These are phyloP conservation scores for Misopates orontium DNA, from an alignment of 257 asterid species.

Conservation along the genomic window DNA sequence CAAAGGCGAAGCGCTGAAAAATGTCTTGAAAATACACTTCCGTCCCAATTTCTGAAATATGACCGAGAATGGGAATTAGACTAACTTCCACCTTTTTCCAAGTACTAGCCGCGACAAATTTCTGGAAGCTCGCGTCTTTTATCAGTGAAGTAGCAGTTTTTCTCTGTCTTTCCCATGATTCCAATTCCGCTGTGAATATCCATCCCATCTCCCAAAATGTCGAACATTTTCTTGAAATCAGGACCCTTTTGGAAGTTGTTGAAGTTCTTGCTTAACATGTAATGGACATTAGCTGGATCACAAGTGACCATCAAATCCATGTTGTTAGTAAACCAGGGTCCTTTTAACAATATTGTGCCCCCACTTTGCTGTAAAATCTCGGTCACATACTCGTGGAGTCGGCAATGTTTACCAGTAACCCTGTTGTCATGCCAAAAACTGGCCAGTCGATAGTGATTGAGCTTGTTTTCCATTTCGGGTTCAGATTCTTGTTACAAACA, in stretches of 20 bases:
- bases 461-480: neutral
- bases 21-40: slow-evolving; percentile 40
- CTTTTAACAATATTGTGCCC: slow-evolving; percentile 32
- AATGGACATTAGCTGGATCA: slow-evolving; percentile 42
- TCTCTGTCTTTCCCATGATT: slow-evolving; percentile 42
- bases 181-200: slow-evolving; percentile 37
- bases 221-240: slow-evolving; percentile 35
- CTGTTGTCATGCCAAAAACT: slow-evolving; percentile 36
- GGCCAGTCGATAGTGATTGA: slow-evolving; percentile 35
- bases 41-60: slow-evolving; percentile 8
- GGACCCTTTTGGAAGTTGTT: slow-evolving; percentile 38
- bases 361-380: slow-evolving; percentile 9
- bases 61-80: slow-evolving; percentile 34
- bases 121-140: slow-evolving; percentile 18
- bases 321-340: slow-evolving; percentile 36
- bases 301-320: slow-evolving; percentile 36
- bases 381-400: slow-evolving; percentile 22
- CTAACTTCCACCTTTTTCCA: slow-evolving; percentile 25
- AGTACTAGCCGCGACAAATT: neutral
- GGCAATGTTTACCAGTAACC: neutral
- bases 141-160: slow-evolving; percentile 12
- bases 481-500: neutral
- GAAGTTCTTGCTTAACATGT: slow-evolving; percentile 39
- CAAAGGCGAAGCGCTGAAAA: slow-evolving; percentile 38
- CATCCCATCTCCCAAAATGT: slow-evolving; percentile 39